phyloP scores from a whole-genome alignment of 306 rosid genomes.

The Adenanthera pavonina region DNA sequence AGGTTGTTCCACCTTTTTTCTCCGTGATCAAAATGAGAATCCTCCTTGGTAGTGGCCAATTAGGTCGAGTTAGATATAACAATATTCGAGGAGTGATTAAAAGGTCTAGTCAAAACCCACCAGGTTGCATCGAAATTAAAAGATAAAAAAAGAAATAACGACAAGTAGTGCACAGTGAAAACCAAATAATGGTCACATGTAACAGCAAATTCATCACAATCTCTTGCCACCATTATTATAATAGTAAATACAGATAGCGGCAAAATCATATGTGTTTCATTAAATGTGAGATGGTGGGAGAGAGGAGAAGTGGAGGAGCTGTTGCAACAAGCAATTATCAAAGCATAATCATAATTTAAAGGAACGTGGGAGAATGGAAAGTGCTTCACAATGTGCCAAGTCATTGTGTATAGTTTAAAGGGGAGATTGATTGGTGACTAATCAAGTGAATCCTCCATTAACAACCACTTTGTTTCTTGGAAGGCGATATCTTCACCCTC shows the following conservation, averaged over 20 bases:
- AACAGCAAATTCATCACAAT: conserved; percentile 34
- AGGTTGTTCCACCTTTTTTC: background rate
- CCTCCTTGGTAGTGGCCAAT: conserved; percentile 18
- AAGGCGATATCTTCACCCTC: conserved; percentile 33
- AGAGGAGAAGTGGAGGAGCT: conserved; percentile 53
- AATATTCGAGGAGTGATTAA: conserved; percentile 21
- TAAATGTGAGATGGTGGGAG: conserved; percentile 33
- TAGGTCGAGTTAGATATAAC: conserved; percentile 5
- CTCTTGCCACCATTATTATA: background rate
- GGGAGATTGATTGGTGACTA: conserved; percentile 45
- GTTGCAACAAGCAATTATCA: conserved; percentile 49
- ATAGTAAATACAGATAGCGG: conserved; percentile 23
- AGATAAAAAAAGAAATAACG: background rate
- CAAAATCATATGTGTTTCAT: background rate
- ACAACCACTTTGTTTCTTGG: conserved; percentile 49
- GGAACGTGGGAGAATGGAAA: conserved; percentile 54
- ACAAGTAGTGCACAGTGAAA: conserved; percentile 19
- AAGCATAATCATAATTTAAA: conserved; percentile 59
- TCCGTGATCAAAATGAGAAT: background rate
- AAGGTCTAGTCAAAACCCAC: conserved; percentile 45
- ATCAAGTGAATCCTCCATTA: conserved; percentile 72
- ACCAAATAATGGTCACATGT: conserved; percentile 13
- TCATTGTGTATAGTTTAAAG: conserved; percentile 33
- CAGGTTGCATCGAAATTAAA: conserved; percentile 21
- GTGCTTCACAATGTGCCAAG: conserved; percentile 55